These are phyloP conservation scores for Vaucheria bursata DNA, from an alignment of 352 stramenopile genomes.

Conservation along the genomic window DNA sequence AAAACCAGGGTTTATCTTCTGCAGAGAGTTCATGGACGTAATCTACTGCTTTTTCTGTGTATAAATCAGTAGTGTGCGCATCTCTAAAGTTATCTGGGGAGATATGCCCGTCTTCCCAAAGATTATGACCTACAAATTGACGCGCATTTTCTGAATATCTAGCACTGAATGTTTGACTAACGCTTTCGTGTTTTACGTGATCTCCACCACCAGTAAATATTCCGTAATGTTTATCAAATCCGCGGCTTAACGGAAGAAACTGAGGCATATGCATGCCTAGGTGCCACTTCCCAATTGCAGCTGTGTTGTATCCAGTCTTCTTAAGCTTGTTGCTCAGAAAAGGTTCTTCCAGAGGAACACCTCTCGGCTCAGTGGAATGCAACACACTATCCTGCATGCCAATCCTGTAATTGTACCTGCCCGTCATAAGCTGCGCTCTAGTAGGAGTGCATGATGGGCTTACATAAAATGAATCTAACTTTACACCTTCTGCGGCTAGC, in stretches of 20 bases:
- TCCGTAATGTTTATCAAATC: conserved; percentile 45
- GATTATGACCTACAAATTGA: conserved; percentile 21
- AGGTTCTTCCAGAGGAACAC: conserved; percentile 24
- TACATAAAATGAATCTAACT: conserved; percentile 39
- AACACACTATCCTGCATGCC: conserved; percentile 46
- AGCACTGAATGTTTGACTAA: conserved; percentile 31
- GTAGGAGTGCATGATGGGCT: conserved; percentile 38
- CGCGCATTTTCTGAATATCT: not conserved
- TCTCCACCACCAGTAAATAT: conserved; percentile 46
- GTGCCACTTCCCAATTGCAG: conserved; percentile 46
- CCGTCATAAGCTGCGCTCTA: conserved; percentile 44
- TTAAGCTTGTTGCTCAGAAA: conserved; percentile 42
- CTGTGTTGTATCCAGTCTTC: conserved; percentile 30
- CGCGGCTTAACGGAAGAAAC: conserved; percentile 34
- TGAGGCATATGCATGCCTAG: conserved; percentile 41
- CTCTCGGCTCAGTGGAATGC: conserved; percentile 36
- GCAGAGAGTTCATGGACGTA: conserved; percentile 22
- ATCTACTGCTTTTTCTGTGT: conserved; percentile 34
- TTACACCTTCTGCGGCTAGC: conserved; percentile 35
- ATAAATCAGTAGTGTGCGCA: conserved; percentile 45
- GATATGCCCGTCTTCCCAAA: conserved; percentile 29
- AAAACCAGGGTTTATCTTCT: conserved; percentile 39
- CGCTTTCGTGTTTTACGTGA: conserved; percentile 30
- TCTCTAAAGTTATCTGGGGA: conserved; percentile 23
- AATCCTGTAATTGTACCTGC: conserved; percentile 40